Evolutionary conservation across 129 eudicot genomes (phyloP).

Genomic region (Tagetes erecta): DNA sequence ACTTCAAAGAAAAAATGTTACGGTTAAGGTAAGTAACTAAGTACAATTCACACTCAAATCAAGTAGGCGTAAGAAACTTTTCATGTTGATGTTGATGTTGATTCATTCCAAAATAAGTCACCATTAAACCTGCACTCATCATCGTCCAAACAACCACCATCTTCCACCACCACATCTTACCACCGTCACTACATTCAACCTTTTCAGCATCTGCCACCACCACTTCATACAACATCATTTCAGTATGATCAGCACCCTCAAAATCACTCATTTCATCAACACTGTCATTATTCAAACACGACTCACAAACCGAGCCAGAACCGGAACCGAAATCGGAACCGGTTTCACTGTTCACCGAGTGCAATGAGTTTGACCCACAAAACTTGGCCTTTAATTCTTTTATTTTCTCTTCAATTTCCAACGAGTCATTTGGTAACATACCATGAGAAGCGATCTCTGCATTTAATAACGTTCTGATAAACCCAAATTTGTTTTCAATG

Average conservation of each 20-base stretch:
- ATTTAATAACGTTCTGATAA: background rate
- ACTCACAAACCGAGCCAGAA: conserved; percentile 3
- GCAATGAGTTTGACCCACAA: background rate
- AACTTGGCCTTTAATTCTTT: background rate
- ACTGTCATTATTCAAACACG: conserved; percentile 7
- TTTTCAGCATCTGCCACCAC: background rate
- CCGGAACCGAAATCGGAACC: background rate
- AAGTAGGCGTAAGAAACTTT: conserved; percentile 13
- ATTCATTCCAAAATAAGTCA: background rate
- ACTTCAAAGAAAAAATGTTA: too few species aligned
- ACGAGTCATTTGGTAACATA: background rate
- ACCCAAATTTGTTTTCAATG: background rate
- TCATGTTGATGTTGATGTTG: background rate
- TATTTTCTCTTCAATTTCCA: background rate
- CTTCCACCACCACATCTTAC: conserved; percentile 4
- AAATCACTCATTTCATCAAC: conserved; percentile 10
- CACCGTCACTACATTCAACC: background rate
- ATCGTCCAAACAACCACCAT: conserved; percentile 17
- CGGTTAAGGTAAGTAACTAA: too few species aligned
- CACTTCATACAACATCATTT: conserved; percentile 5
- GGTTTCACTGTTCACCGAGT: background rate
- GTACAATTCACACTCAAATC: background rate
- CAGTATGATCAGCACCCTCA: conserved; percentile 4
- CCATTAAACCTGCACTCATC: conserved; percentile 14
- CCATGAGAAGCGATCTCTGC: conserved; percentile 14